phyloP scores from a whole-genome alignment of 1,284 basidiomycete species.

The Cryptococcus jaspeensis region DNA sequence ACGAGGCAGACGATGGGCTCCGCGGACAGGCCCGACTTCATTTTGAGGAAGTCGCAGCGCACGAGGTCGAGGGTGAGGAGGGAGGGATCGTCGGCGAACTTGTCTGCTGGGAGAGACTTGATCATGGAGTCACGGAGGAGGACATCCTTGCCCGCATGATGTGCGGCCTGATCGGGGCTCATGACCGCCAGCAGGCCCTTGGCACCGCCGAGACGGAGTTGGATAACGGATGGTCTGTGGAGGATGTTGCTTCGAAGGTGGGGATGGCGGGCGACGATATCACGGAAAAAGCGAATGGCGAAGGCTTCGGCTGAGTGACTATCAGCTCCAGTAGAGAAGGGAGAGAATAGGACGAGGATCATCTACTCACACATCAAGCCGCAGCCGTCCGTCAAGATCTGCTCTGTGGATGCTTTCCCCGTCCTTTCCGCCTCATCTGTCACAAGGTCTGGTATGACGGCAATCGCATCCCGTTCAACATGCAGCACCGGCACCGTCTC shows the following conservation, averaged over 20 bases:
- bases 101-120: constrained; percentile 24
- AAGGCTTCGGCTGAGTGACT: constrained; percentile 24
- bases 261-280: constrained; percentile 4
- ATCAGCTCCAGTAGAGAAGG: neutral
- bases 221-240: constrained; percentile 26
- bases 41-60: constrained; percentile 23
- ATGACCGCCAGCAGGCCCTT: constrained; percentile 43
- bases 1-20: constrained; percentile 35
- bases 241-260: constrained; percentile 4
- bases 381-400: constrained; percentile 42
- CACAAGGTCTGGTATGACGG: constrained; percentile 29
- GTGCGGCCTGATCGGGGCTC: constrained; percentile 19
- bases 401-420: constrained; percentile 14
- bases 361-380: constrained; percentile 40
- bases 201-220: constrained; percentile 39
- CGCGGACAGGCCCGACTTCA: constrained; percentile 24
- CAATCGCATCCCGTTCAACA: constrained; percentile 14
- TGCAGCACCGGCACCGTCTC: constrained; percentile 31
- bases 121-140: constrained; percentile 41
- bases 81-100: constrained; percentile 24
- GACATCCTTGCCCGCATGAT: constrained; percentile 29
- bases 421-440: neutral
- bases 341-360: neutral
- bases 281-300: constrained; percentile 21
- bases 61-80: constrained; percentile 34